Evolutionary conservation across 441 rosid genomes (phyloP).

Genomic region (Francoa sonchifolia): DNA sequence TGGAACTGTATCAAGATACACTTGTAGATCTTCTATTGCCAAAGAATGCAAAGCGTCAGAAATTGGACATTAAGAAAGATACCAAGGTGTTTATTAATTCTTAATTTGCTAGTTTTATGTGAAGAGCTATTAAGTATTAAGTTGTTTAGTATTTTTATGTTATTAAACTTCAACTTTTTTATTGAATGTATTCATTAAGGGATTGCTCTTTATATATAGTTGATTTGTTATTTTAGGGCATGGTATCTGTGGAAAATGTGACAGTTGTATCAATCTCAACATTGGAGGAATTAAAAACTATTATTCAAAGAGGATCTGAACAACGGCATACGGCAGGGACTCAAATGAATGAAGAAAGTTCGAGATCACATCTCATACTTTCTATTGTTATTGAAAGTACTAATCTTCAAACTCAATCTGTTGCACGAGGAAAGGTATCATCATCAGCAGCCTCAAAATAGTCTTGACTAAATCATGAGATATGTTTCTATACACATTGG

Average conservation of each 20-base stretch:
- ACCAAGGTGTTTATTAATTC: conserved; percentile 43
- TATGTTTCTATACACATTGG: not conserved
- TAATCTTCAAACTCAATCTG: conserved; percentile 80
- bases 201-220: not conserved
- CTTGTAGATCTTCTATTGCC: conserved; percentile 76
- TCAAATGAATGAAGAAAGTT: conserved; percentile 92
- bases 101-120: not conserved
- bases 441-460: not conserved
- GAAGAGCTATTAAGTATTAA: not conserved
- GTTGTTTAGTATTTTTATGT: not conserved
- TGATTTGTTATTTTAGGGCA: conserved; percentile 44
- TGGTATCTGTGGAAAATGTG: conserved; percentile 83
- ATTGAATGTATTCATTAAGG: conserved; percentile 1
- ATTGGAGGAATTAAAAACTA: conserved; percentile 52
- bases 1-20: conserved; percentile 91
- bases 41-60: conserved; percentile 50
- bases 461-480: conserved; percentile 29
- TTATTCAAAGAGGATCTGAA: conserved; percentile 76
- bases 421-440: conserved; percentile 81
- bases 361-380: conserved; percentile 86
- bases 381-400: conserved; percentile 84
- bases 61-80: conserved; percentile 85
- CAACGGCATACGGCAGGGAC: conserved; percentile 79
- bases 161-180: not conserved
- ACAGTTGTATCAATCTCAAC: conserved; percentile 61